Conservation (phyloP, 768 basidiomycete species). For the Chalciporus pseudorubinellus region DNA sequence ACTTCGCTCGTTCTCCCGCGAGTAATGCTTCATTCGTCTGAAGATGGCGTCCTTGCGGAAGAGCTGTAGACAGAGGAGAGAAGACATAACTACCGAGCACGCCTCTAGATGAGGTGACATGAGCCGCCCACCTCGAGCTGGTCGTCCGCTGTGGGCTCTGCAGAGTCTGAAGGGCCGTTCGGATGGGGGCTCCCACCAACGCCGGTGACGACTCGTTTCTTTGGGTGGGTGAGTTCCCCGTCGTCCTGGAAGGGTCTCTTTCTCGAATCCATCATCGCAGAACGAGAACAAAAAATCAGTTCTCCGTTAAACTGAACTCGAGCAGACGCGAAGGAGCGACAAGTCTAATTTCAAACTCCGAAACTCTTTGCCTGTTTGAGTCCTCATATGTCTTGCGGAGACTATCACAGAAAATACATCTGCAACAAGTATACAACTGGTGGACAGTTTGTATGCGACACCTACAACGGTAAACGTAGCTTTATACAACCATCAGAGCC, state of each 20-base stretch:
- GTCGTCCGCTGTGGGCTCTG: conserved; percentile 50
- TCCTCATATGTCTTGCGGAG: conserved; percentile 2
- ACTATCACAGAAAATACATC: no score
- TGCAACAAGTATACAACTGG: background rate
- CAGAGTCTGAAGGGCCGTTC: conserved; percentile 38
- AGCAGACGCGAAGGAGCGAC: conserved; percentile 10
- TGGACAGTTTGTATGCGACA: no score
- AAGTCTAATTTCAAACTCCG: conserved; percentile 29
- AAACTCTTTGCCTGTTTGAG: conserved; percentile 1
- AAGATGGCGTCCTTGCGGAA: conserved; percentile 87
- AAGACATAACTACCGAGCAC: conserved; percentile 23
- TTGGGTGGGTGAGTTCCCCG: conserved; percentile 44
- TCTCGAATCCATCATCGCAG: conserved; percentile 50
- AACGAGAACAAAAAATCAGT: conserved; percentile 14
- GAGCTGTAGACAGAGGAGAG: conserved; percentile 41
- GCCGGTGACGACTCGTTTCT: conserved; percentile 55
- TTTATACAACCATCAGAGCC: conserved; percentile 28
- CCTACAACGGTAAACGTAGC: conserved; percentile 20
- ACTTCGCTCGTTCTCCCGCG: conserved; percentile 68
- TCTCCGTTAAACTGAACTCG: conserved; percentile 4
- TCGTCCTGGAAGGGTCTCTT: conserved; percentile 58
- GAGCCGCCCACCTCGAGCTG: conserved; percentile 59
- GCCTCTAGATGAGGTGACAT: conserved; percentile 17
- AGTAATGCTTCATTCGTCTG: conserved; percentile 80
- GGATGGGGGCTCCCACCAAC: conserved; percentile 51